A percentile compares a stretch with the other conserved stretches of the same genome.
phyloP scores from a whole-genome alignment of 768 basidiomycete genomes.

The Clavaria fumosa region DNA sequence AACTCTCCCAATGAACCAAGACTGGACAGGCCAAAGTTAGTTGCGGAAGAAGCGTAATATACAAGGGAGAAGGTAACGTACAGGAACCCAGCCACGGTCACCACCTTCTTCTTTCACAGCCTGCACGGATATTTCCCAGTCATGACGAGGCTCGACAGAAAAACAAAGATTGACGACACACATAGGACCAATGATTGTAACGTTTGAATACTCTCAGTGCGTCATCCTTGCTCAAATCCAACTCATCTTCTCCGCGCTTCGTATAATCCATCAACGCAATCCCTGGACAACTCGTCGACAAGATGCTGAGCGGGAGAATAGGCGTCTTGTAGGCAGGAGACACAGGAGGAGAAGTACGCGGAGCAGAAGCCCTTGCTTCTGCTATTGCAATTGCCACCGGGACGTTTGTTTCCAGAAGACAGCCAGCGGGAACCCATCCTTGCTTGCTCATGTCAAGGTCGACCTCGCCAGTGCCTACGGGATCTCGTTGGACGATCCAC shows the following conservation, averaged over 20 bases:
- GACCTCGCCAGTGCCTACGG: slow-evolving; percentile 64
- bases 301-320: slow-evolving; percentile 79
- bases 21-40: slow-evolving; percentile 27
- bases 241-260: slow-evolving; percentile 86
- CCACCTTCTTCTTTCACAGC: slow-evolving; percentile 90
- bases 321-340: slow-evolving; percentile 70
- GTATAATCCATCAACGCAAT: slow-evolving; percentile 93
- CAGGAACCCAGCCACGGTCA: slow-evolving; percentile 93
- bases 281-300: slow-evolving; percentile 93
- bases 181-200: slow-evolving; percentile 97
- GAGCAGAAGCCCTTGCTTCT: slow-evolving; percentile 27
- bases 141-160: slow-evolving; percentile 1
- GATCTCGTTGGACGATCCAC: slow-evolving; percentile 98
- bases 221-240: slow-evolving; percentile 82
- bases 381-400: slow-evolving; percentile 80
- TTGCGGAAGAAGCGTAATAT: slow-evolving; percentile 8
- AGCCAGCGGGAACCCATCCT: slow-evolving; percentile 97
- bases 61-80: slow-evolving; percentile 21
- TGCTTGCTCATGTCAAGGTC: slow-evolving; percentile 68
- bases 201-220: slow-evolving; percentile 86
- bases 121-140: slow-evolving; percentile 24
- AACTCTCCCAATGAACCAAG: slow-evolving; percentile 93
- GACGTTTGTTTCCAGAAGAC: slow-evolving; percentile 82
- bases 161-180: slow-evolving; percentile 28
- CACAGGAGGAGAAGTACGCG: slow-evolving; percentile 24